Conservation (phyloP, 2,329 filamentous ascomycete species). For the Hypoxylon sp. region DNA sequence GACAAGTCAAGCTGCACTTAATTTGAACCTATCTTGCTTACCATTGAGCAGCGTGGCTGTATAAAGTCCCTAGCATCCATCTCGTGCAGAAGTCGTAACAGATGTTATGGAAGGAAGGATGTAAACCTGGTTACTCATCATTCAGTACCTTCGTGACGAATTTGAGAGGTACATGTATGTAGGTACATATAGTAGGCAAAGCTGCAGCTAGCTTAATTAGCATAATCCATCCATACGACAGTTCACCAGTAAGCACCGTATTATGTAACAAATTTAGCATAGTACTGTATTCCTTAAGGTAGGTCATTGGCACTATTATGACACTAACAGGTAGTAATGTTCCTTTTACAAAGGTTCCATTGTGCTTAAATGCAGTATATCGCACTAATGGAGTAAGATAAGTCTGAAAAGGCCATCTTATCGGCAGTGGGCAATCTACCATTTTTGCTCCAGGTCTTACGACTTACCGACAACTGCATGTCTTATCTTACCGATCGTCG, state of each 20-base stretch:
- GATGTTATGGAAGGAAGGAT: slow-evolving; percentile 9
- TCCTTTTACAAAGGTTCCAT: not conserved
- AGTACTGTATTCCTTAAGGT: slow-evolving; percentile 12
- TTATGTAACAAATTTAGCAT: slow-evolving; percentile 14
- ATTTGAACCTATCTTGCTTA: slow-evolving; percentile 1
- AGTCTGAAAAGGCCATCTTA: not conserved
- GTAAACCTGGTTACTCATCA: slow-evolving; percentile 14
- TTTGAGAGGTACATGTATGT: not conserved
- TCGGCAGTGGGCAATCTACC: not conserved
- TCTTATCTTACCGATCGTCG: slow-evolving; percentile 13
- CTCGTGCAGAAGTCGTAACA: not conserved
- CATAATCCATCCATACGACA: not conserved
- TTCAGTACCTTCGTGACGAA: not conserved
- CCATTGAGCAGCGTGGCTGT: slow-evolving; percentile 13
- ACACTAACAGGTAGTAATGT: not conserved
- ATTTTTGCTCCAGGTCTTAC: not conserved
- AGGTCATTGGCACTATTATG: not conserved
- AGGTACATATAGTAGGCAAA: not conserved
- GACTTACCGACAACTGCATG: slow-evolving; percentile 19
- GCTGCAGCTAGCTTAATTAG: slow-evolving; percentile 10
- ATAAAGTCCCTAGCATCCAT: slow-evolving; percentile 1
- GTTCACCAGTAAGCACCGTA: not conserved
- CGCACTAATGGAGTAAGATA: not conserved
- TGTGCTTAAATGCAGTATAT: not conserved
- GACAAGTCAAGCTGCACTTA: not conserved